Evolutionary conservation across 1,284 basidiomycete genomes (phyloP).

Genomic region (Puccinia sorghi): DNA sequence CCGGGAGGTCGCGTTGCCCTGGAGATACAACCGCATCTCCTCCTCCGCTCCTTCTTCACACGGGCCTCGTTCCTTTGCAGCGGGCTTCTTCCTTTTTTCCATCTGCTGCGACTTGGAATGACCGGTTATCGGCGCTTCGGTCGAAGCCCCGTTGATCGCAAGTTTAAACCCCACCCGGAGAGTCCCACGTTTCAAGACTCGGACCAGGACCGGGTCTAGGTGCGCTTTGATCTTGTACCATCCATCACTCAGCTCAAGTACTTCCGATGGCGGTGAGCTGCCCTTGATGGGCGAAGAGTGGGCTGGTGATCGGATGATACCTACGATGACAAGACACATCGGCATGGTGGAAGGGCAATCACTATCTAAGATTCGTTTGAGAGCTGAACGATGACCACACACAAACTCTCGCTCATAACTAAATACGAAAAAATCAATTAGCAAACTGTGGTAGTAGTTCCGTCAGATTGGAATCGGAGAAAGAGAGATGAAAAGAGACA

Average conservation of each 20-base stretch:
- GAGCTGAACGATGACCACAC: conserved; percentile 23
- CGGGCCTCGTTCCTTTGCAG: background rate
- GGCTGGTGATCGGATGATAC: background rate
- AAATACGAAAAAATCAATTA: background rate
- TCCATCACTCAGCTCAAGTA: conserved; percentile 42
- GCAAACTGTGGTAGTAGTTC: background rate
- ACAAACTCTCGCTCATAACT: conserved; percentile 48
- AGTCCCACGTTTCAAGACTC: conserved; percentile 20
- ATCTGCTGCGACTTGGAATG: background rate
- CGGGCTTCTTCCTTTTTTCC: background rate
- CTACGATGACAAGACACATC: conserved; percentile 34
- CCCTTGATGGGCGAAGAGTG: background rate
- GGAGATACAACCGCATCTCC: conserved; percentile 18
- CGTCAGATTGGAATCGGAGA: background rate
- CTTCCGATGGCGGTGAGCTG: background rate
- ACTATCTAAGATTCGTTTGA: conserved; percentile 29
- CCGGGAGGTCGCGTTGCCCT: conserved; percentile 35
- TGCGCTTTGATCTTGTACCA: conserved; percentile 37
- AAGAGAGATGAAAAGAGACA: background rate
- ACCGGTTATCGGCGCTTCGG: background rate
- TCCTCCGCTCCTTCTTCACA: background rate
- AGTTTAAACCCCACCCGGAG: conserved; percentile 36
- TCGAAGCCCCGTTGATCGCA: conserved; percentile 4
- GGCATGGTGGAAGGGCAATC: conserved; percentile 28
- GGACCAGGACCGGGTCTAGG: background rate